These are phyloP conservation scores for Medicago ruthenica DNA, from an alignment of 306 rosid species.

Conservation along the genomic window DNA sequence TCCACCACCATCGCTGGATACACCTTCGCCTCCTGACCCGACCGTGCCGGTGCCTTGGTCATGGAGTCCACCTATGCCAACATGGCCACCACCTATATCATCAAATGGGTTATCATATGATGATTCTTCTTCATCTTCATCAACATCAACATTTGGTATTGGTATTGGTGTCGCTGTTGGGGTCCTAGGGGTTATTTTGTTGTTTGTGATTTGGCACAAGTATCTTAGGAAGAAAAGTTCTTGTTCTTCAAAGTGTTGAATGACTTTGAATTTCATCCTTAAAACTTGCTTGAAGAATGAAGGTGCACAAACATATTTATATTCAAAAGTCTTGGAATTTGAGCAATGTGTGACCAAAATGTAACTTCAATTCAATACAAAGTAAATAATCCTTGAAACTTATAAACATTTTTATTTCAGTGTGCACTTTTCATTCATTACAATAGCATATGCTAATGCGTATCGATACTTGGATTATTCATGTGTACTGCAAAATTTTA, in stretches of 20 bases:
- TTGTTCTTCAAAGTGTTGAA: not conserved
- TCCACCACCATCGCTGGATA: constrained; percentile 9
- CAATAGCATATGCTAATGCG: not conserved
- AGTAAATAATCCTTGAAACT: not conserved
- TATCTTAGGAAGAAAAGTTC: constrained; percentile 34
- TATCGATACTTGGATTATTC: not conserved
- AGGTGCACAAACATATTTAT: too few relatives aligned
- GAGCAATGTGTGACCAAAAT: too few relatives aligned
- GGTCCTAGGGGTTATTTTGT: constrained; percentile 26
- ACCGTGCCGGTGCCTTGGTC: not conserved
- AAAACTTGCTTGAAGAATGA: too few relatives aligned
- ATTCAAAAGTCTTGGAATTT: too few relatives aligned
- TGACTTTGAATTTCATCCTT: too few relatives aligned
- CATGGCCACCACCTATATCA: constrained; percentile 31
- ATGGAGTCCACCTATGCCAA: not conserved
- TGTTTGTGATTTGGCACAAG: constrained; percentile 34
- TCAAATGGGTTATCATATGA: not conserved
- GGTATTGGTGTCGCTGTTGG: constrained; percentile 35
- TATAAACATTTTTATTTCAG: not conserved
- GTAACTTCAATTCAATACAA: too few relatives aligned
- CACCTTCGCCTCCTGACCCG: not conserved
- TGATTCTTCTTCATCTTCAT: constrained; percentile 12
- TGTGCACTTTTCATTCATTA: not conserved
- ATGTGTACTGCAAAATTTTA: not conserved
- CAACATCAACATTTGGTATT: constrained; percentile 26